These are phyloP conservation scores for Silybum marianum DNA, from an alignment of 129 eudicot species.

Conservation along the genomic window DNA sequence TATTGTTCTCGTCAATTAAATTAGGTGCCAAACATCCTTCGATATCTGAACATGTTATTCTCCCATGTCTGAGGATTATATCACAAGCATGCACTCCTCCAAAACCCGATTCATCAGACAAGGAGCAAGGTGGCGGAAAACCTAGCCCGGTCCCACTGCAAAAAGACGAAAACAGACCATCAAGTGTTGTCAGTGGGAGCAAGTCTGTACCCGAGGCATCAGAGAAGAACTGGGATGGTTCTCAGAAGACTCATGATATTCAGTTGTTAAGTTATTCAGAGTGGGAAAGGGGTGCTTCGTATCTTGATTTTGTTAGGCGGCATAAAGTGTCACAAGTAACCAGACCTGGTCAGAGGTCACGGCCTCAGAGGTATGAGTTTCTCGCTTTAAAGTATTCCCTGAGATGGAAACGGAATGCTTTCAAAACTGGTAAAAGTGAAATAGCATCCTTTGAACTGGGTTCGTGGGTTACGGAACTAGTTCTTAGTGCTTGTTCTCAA, in stretches of 20 bases:
- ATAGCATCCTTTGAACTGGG: slow-evolving; percentile 89
- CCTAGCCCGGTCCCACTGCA: slow-evolving; percentile 37
- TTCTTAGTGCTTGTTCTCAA: slow-evolving; percentile 97
- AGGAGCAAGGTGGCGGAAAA: slow-evolving; percentile 62
- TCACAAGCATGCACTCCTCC: slow-evolving; percentile 98
- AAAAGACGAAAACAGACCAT: slow-evolving; percentile 60
- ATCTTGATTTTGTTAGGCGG: slow-evolving; percentile 98
- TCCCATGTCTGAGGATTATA: slow-evolving; percentile 91
- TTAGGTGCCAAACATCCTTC: slow-evolving; percentile 97
- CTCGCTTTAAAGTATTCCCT: slow-evolving; percentile 86
- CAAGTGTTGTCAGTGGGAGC: slow-evolving; percentile 46
- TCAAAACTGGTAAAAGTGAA: slow-evolving; percentile 55
- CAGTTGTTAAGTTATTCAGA: slow-evolving; percentile 90
- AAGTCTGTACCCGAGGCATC: slow-evolving; percentile 45
- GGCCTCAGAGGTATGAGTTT: slow-evolving; percentile 73
- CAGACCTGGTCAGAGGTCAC: slow-evolving; percentile 64
- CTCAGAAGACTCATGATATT: slow-evolving; percentile 79
- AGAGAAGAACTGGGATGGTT: slow-evolving; percentile 79
- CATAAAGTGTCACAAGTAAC: slow-evolving; percentile 79
- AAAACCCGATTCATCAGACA: slow-evolving; percentile 81
- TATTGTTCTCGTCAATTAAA: slow-evolving; percentile 84
- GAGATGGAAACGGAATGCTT: slow-evolving; percentile 85
- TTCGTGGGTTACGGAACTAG: slow-evolving; percentile 97
- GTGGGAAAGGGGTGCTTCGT: slow-evolving; percentile 98
- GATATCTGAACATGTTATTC: slow-evolving; percentile 91